Conservation (phyloP, 352 stramenopile species). For the Chrysophaeum taylorii region DNA sequence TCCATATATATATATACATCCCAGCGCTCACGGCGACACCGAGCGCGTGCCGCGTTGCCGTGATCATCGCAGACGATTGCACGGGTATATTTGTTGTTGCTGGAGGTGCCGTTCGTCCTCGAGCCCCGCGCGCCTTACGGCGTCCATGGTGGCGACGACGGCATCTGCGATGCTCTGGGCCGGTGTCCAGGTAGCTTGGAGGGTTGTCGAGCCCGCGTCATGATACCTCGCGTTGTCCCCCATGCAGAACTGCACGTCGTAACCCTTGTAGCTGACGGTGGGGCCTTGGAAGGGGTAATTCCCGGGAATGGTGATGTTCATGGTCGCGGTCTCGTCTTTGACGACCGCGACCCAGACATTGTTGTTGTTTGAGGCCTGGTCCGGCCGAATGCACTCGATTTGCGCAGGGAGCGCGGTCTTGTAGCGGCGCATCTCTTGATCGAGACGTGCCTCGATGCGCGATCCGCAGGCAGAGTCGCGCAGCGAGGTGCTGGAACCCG, state of each 20-base stretch:
- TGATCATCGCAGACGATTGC: too few relatives aligned
- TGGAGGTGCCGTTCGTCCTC: too few relatives aligned
- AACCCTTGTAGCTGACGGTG: background rate
- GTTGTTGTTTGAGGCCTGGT: background rate
- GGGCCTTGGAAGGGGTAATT: slow-evolving; percentile 4
- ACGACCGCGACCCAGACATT: background rate
- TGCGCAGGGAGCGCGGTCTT: background rate
- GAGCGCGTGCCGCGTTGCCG: too few relatives aligned
- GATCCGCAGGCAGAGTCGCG: too few relatives aligned
- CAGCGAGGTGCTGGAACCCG: too few relatives aligned
- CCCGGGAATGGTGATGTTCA: background rate
- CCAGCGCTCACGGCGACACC: too few relatives aligned
- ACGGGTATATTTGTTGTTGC: too few relatives aligned
- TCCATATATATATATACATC: too few relatives aligned
- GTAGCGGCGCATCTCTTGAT: slow-evolving; percentile 5
- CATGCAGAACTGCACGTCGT: slow-evolving; percentile 5
- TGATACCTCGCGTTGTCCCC: background rate
- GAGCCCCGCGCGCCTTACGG: too few relatives aligned
- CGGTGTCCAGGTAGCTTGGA: background rate
- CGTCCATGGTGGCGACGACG: background rate
- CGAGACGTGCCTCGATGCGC: background rate
- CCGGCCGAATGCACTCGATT: background rate
- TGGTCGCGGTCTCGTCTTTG: background rate
- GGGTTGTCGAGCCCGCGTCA: background rate
- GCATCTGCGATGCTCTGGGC: background rate